Conservation (phyloP, 2,329 filamentous ascomycete genomes). For the Lomentospora prolificans region DNA sequence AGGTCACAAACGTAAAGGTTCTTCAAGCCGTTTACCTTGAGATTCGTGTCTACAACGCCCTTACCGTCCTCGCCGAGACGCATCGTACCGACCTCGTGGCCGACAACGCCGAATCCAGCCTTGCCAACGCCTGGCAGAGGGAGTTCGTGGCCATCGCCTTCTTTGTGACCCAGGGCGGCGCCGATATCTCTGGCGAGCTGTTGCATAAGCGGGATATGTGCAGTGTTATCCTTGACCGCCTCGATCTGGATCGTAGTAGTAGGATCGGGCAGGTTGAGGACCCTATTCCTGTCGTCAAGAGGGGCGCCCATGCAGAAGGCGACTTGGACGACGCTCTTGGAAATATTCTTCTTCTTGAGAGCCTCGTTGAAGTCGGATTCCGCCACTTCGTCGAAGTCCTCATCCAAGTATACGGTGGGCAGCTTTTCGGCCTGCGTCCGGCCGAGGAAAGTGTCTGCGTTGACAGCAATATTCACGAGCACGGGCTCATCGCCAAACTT, state of each 20-base stretch:
- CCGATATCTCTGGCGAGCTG: slow-evolving; percentile 3
- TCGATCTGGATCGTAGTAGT: slow-evolving; percentile 6
- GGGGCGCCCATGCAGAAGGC: slow-evolving; percentile 1
- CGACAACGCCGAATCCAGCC: slow-evolving; percentile 2
- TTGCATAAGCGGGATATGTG: slow-evolving; percentile 2
- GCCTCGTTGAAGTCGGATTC: slow-evolving; percentile 5
- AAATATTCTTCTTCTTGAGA: neutral
- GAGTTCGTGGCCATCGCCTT: neutral
- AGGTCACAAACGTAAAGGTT: slow-evolving; percentile 8
- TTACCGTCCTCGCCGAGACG: slow-evolving; percentile 2
- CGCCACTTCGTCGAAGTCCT: neutral
- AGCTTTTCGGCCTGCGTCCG: neutral
- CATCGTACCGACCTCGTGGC: slow-evolving; percentile 8
- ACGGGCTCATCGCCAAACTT: slow-evolving; percentile 6
- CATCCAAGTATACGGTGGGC: slow-evolving; percentile 3
- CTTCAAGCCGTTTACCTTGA: slow-evolving; percentile 1
- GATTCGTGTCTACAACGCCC: slow-evolving; percentile 3
- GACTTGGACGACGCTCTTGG: slow-evolving; percentile 4
- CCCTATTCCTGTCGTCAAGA: slow-evolving; percentile 5
- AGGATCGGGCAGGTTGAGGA: slow-evolving; percentile 5
- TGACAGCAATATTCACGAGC: slow-evolving; percentile 6
- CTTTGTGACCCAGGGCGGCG: neutral
- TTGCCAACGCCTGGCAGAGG: slow-evolving; percentile 1
- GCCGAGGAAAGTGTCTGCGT: slow-evolving; percentile 6
- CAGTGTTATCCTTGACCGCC: neutral